Conservation (phyloP, 495 filamentous ascomycete genomes). For the Aspergillus diversus region DNA sequence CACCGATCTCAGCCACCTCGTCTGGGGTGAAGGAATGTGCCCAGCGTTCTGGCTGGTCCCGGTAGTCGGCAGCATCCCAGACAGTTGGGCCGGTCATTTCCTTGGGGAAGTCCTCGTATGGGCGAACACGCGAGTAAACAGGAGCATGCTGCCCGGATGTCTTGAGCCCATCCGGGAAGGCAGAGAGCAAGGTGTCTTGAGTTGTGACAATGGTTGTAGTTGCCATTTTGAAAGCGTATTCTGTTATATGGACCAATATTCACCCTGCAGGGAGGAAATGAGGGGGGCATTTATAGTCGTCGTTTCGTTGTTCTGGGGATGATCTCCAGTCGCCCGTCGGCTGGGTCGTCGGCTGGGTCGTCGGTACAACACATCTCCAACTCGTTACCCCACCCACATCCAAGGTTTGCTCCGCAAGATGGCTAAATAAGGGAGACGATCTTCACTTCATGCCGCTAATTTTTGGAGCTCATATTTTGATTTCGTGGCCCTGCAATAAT, state of each 20-base stretch:
- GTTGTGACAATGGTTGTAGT: background rate
- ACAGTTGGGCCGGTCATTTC: constrained; percentile 75
- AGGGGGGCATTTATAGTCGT: background rate
- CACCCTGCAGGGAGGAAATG: no score
- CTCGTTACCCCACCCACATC: background rate
- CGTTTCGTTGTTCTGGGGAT: background rate
- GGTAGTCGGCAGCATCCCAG: constrained; percentile 78
- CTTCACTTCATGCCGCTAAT: background rate
- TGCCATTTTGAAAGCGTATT: constrained; percentile 5
- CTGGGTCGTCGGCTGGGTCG: background rate
- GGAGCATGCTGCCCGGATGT: constrained; percentile 84
- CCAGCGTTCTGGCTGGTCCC: constrained; percentile 71
- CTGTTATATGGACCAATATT: background rate
- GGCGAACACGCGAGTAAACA: constrained; percentile 62
- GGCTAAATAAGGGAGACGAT: background rate
- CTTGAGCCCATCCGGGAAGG: constrained; percentile 61
- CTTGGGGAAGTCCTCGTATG: constrained; percentile 74
- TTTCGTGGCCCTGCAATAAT: no score
- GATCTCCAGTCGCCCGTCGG: background rate
- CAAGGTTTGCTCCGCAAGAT: background rate
- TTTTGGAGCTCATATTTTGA: background rate
- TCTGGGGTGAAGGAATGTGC: constrained; percentile 67
- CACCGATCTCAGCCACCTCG: constrained; percentile 70
- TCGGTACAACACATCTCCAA: background rate
- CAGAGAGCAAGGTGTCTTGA: constrained; percentile 28